Base-by-base conservation (phyloP, 2,329 filamentous ascomycete species). In the Cercospora sesami region DNA sequence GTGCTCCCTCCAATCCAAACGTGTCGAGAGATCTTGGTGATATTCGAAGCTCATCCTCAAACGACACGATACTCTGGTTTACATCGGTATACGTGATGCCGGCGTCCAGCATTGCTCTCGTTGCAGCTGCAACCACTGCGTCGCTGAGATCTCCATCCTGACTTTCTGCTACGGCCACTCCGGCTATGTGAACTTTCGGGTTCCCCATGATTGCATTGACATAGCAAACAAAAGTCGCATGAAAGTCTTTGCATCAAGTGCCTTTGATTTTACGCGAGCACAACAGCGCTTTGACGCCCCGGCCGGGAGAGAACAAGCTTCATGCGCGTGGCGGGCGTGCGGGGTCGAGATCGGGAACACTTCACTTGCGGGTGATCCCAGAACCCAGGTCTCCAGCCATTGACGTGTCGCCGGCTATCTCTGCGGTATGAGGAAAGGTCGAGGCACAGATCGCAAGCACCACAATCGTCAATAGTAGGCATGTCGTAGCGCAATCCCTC, bases 31-130 rank as follows among this genome's bases (percentile, higher is more conserved):
- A 62, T 68, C 59, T 48, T 60, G 33, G 58, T n/a, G 71, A 51
- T 60, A 73, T 66, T 21, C 68, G 60, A 14, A 64, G 45, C 21
- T 71, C 64, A 26, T 72, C 65, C 14, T 72, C 62, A 42, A 70
- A 75, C 26, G 68, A 70, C 7, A 69, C 68, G 23, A 75, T 60
- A 58, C 69, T 70, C 57, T 66, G 61, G 30, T 74, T 68, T 12
- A 75, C 66, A 66, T 75, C 67, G 48, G 65, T 68, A 67, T 75
- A 76, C 21, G 72, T 72, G 16, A 75, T 39, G 10, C 74, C 73
- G 14, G 73, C 73, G 63, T 76, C 74, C 14, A 76, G 57, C 53
- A 76, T 57, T 28, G 74, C 74, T 66, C 74, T 74, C 4, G 73
- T 72, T 14, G 63, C 69, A 18, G 74, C 71, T 53, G 70, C 70